Conservation (phyloP, 2,329 filamentous ascomycete species). For the Diaporthe eres region DNA sequence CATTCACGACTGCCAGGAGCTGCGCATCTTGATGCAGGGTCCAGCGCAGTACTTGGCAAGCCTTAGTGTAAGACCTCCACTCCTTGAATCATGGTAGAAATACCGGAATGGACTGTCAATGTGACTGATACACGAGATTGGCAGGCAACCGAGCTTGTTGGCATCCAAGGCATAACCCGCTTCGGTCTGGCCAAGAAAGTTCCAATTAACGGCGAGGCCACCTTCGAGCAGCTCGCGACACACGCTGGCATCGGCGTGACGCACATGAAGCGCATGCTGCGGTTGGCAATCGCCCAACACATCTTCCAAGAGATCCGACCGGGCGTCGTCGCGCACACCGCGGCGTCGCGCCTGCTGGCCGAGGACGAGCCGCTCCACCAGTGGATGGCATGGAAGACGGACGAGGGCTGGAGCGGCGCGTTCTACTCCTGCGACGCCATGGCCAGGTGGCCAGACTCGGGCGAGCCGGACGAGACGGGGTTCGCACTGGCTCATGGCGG, state of each 20-base stretch:
- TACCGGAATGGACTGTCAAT: not conserved
- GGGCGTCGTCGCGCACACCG: constrained; percentile 30
- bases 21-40: constrained; percentile 31
- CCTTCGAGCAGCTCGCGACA: constrained; percentile 26
- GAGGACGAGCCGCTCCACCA: constrained; percentile 31
- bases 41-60: constrained; percentile 20
- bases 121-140: not conserved
- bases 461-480: constrained; percentile 21
- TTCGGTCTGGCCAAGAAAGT: constrained; percentile 20
- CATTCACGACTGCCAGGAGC: constrained; percentile 35
- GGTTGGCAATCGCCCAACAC: constrained; percentile 29
- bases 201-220: constrained; percentile 11
- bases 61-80: constrained; percentile 5
- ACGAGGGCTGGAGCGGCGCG: constrained; percentile 24
- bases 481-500: constrained; percentile 24
- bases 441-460: constrained; percentile 22
- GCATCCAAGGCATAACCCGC: constrained; percentile 31
- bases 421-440: constrained; percentile 16
- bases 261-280: constrained; percentile 23
- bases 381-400: constrained; percentile 32
- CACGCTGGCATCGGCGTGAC: constrained; percentile 28
- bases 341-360: constrained; percentile 34
- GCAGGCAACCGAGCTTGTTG: constrained; percentile 2
- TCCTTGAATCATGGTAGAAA: not conserved
- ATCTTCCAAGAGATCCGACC: constrained; percentile 25